Evolutionary conservation across 2,329 filamentous ascomycete genomes (phyloP).

Genomic region (Leptographium galeiforme): DNA sequence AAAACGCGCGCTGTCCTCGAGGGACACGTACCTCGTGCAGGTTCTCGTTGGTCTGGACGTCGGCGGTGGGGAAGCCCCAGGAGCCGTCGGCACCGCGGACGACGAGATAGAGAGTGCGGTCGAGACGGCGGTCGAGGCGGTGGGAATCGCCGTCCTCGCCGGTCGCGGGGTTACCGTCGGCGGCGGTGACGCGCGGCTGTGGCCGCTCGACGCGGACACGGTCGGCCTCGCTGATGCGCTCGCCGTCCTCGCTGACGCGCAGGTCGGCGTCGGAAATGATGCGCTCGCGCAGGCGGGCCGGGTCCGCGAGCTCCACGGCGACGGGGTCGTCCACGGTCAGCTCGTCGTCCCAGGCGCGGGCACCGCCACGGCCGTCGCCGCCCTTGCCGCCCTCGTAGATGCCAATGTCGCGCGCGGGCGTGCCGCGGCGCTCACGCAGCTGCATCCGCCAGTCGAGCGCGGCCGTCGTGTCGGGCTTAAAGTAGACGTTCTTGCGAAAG

Average conservation of each 20-base stretch:
- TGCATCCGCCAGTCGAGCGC: constrained; percentile 87
- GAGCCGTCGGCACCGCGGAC: constrained; percentile 57
- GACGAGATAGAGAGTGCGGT: constrained; percentile 75
- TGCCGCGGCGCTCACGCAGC: constrained; percentile 56
- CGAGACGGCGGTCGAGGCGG: constrained; percentile 59
- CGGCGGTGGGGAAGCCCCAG: constrained; percentile 74
- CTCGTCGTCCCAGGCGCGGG: constrained; percentile 84
- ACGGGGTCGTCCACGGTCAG: constrained; percentile 59
- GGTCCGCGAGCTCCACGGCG: constrained; percentile 29
- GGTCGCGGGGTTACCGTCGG: constrained; percentile 60
- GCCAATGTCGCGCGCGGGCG: constrained; percentile 73
- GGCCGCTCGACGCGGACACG: constrained; percentile 59
- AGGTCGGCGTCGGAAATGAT: constrained; percentile 64
- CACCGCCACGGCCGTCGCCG: constrained; percentile 16
- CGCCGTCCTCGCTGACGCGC: constrained; percentile 44
- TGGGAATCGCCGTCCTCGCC: constrained; percentile 60
- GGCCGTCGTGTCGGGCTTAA: constrained; percentile 74
- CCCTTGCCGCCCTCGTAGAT: constrained; percentile 47
- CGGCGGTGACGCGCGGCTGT: constrained; percentile 53
- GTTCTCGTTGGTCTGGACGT: constrained; percentile 56
- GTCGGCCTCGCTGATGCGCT: constrained; percentile 42
- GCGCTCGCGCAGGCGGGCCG: constrained; percentile 51
- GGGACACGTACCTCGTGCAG: constrained; percentile 60
- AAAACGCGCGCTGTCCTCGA: not conserved
- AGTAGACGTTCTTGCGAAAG: constrained; percentile 87